phyloP scores from a whole-genome alignment of 2,329 filamentous ascomycete genomes.

The Aspergillus chevalieri region DNA sequence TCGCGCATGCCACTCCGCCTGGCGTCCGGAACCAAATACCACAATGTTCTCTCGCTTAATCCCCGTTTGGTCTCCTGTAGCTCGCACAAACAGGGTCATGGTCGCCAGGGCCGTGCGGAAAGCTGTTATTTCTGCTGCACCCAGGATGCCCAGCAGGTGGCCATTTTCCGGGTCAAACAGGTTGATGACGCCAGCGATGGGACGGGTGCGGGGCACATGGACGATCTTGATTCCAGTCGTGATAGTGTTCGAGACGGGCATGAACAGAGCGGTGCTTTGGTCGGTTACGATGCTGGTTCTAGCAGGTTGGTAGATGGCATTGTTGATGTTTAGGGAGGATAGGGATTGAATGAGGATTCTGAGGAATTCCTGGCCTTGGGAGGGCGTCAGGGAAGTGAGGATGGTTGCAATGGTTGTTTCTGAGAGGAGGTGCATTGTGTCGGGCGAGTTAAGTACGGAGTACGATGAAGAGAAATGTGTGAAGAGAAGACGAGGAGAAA shows the following conservation, averaged over 20 bases:
- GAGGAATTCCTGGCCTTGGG: conserved; percentile 32
- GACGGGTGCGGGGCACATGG: conserved; percentile 41
- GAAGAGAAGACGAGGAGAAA: not conserved
- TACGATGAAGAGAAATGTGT: not conserved
- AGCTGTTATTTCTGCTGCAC: conserved; percentile 68
- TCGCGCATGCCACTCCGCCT: conserved; percentile 47
- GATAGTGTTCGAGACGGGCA: conserved; percentile 61
- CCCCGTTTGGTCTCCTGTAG: conserved; percentile 4
- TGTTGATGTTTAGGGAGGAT: conserved; percentile 14
- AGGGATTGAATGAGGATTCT: conserved; percentile 30
- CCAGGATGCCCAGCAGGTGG: conserved; percentile 60
- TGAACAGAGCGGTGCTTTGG: conserved; percentile 60
- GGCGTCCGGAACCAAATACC: conserved; percentile 46
- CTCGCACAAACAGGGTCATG: conserved; percentile 56
- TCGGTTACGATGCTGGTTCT: conserved; percentile 36
- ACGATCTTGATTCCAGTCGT: conserved; percentile 69
- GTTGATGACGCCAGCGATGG: conserved; percentile 62
- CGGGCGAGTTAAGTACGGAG: not conserved
- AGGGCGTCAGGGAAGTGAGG: conserved; percentile 24
- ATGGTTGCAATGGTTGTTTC: conserved; percentile 29
- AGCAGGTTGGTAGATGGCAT: conserved; percentile 39
- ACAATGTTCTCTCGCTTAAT: conserved; percentile 31
- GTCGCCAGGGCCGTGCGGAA: conserved; percentile 73
- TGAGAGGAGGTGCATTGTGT: conserved; percentile 29
- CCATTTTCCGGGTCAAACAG: conserved; percentile 58